Conservation (phyloP, 805 yeast species). For the Sungouiella blattae region DNA sequence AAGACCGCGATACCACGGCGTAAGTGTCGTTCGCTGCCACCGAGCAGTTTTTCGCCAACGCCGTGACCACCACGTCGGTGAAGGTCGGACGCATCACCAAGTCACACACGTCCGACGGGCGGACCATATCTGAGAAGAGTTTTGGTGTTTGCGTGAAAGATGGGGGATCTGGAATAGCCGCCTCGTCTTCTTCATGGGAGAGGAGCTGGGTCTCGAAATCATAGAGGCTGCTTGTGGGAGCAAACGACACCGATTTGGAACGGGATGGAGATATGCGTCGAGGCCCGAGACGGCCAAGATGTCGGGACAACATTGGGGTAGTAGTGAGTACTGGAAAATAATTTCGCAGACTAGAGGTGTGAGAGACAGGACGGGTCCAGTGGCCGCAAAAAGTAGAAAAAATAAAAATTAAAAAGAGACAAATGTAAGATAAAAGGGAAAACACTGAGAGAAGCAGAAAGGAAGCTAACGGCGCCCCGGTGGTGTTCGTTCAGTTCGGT, state of each 20-base stretch:
- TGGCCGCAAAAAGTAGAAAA: background rate
- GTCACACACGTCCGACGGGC: slow-evolving; percentile 35
- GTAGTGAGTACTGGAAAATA: too few species aligned
- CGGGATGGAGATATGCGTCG: too few species aligned
- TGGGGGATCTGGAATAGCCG: slow-evolving; percentile 34
- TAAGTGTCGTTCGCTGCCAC: slow-evolving; percentile 25
- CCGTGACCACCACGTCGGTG: slow-evolving; percentile 29
- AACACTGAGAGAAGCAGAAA: too few species aligned
- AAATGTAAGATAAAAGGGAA: background rate
- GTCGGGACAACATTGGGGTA: too few species aligned
- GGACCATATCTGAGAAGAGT: slow-evolving; percentile 22
- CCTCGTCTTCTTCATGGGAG: slow-evolving; percentile 26
- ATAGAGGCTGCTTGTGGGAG: slow-evolving; percentile 26
- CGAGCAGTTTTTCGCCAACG: slow-evolving; percentile 26
- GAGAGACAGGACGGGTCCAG: too few species aligned
- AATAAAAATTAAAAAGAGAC: background rate
- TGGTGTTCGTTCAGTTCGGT: too few species aligned
- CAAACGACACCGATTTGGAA: slow-evolving; percentile 18
- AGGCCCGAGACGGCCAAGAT: too few species aligned
- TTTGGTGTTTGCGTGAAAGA: slow-evolving; percentile 15
- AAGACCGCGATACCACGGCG: slow-evolving; percentile 15
- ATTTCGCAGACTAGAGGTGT: too few species aligned
- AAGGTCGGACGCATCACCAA: slow-evolving; percentile 24
- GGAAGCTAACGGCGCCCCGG: too few species aligned
- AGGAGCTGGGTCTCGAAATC: slow-evolving; percentile 26